A percentile compares a stretch with the other conserved stretches of the same genome.
phyloP scores from a whole-genome alignment of 345 rosid species.

The Rhodamnia argentea region DNA sequence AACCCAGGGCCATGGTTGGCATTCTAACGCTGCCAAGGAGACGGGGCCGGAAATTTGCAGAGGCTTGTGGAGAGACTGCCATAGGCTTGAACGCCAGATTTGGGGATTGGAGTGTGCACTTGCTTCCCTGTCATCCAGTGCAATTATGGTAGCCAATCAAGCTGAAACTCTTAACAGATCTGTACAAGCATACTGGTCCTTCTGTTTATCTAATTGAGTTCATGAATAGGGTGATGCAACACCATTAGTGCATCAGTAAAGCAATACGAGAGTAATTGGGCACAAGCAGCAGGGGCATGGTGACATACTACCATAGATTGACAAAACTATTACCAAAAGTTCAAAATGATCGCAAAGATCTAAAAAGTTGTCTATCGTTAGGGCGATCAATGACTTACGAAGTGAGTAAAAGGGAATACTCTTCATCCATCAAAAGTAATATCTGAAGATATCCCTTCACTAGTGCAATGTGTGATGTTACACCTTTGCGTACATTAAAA shows the following conservation, averaged over 20 bases:
- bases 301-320: not conserved
- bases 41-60: conserved; percentile 29
- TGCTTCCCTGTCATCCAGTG: conserved; percentile 59
- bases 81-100: conserved; percentile 35
- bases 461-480: not conserved
- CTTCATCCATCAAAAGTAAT: not conserved
- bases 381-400: not conserved
- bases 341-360: not conserved
- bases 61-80: conserved; percentile 34
- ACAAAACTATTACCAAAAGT: not conserved
- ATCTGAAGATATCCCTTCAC: not conserved
- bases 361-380: not conserved
- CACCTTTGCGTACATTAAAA: not conserved
- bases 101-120: conserved; percentile 41
- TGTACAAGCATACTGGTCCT: not conserved
- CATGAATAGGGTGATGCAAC: not conserved
- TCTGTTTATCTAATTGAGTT: not conserved
- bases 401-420: not conserved
- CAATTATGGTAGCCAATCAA: conserved; percentile 24
- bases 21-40: conserved; percentile 26
- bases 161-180: conserved; percentile 2
- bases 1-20: conserved; percentile 22
- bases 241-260: not conserved
- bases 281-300: not conserved
- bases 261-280: not conserved